Base-by-base conservation (phyloP, 306 rosid species). In the Mucuna pruriens region DNA sequence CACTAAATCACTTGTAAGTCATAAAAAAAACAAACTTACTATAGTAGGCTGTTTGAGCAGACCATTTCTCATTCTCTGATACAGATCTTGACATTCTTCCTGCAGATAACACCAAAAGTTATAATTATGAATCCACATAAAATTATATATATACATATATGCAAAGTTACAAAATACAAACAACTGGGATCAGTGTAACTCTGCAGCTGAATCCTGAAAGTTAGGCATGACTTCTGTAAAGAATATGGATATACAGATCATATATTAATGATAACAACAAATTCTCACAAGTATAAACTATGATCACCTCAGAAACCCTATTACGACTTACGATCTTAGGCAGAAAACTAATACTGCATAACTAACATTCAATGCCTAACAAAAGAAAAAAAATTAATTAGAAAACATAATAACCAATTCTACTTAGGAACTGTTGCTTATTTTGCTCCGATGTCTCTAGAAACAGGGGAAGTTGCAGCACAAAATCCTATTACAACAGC, bases 51-150 rank as follows among this genome's bases (percentile, higher is more conserved):
- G 90, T 81, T 78, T 84, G 60, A 91, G 87, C 76, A 86, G 75
- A 45, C 95, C 95, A 69, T 85, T 66, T 57, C 78, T 87, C 84
- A 91, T 74, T 83, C 89, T 86, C 45, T 85, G 85, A 33, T 62
- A 74, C 84, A 94, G 46, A 87, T 91, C 97, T 74, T 84, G 83
- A 77, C 97, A 91, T 82, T 94, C 98, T 89, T 90, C 97, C 98
- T 94, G 91, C 88, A 85, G 45, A 81, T 13, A 66, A 63, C 57
- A 76, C 75, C 29, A 42, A 44, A 65, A 12, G 73, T 81, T 60
- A 72, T 57, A 52, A 34, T 44, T 23, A 49, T 15, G 62, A 48
- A 42, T 48, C 44, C 51, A 39, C 25, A 66, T 10, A 78, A 78
- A 34, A 52, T 52, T 52, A 80, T 55, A 70, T 63, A 44, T 20